Evolutionary conservation across 2,329 filamentous ascomycete species (phyloP).

Genomic region (Colletotrichum sublineola): DNA sequence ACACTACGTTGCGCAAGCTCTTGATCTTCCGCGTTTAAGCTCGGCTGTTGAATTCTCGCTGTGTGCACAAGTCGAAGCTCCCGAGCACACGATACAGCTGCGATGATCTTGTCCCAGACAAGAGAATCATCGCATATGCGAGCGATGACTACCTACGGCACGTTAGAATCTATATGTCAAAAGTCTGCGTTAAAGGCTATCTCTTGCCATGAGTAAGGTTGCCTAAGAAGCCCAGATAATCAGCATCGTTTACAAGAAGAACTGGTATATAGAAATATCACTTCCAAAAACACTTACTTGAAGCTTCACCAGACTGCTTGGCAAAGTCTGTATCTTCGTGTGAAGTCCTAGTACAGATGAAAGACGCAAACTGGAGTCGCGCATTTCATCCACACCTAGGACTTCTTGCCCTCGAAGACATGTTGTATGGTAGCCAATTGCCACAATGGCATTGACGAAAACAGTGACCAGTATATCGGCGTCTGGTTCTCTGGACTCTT

Average conservation of each 20-base stretch:
- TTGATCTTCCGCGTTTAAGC: conserved; percentile 29
- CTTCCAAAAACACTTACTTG: conserved; percentile 2
- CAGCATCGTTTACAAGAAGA: neutral
- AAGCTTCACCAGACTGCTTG: conserved; percentile 25
- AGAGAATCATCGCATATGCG: conserved; percentile 28
- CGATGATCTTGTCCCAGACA: conserved; percentile 31
- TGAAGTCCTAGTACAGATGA: neutral
- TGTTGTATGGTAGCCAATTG: conserved; percentile 16
- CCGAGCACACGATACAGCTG: conserved; percentile 30
- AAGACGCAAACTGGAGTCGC: conserved; percentile 10
- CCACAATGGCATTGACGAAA: conserved; percentile 16
- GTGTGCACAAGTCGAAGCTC: conserved; percentile 36
- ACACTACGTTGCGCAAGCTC: conserved; percentile 25
- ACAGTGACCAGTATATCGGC: neutral
- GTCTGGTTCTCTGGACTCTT: conserved; percentile 8
- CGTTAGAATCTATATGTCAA: neutral
- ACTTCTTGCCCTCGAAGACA: conserved; percentile 16
- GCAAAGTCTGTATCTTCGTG: neutral
- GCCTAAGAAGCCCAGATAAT: neutral
- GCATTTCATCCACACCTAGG: neutral
- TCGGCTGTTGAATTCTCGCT: conserved; percentile 13
- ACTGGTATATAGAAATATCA: neutral
- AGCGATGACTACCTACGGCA: conserved; percentile 24
- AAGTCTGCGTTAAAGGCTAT: neutral
- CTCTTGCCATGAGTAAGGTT: conserved; percentile 13